These are phyloP conservation scores for Aotearoamyces nothofagi DNA, from an alignment of 2,329 filamentous ascomycete species.

Conservation along the genomic window DNA sequence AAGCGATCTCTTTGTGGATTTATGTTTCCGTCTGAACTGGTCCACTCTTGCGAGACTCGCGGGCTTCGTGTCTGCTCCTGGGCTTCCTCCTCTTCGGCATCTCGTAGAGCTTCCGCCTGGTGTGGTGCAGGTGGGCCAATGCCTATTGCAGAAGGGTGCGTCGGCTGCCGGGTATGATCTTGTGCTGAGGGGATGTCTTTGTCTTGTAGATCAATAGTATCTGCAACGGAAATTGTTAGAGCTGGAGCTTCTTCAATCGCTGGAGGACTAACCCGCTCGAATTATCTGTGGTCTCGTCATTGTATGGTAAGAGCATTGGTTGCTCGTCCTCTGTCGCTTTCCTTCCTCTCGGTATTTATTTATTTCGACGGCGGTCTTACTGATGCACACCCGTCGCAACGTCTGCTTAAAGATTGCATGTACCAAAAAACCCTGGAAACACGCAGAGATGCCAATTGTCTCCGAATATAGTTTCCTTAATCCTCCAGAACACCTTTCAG, in stretches of 20 bases:
- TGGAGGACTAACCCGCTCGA: conserved; percentile 30
- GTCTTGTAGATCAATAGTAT: conserved; percentile 90
- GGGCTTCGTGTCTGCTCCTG: conserved; percentile 56
- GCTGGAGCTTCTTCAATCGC: conserved; percentile 1
- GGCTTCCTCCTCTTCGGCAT: conserved; percentile 61
- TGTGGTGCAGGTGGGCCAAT: conserved; percentile 46
- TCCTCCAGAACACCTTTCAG: too few species aligned
- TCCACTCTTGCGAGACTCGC: conserved; percentile 39
- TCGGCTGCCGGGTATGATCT: conserved; percentile 51
- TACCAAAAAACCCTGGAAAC: too few species aligned
- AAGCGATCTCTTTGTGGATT: conserved; percentile 19
- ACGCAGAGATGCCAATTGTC: too few species aligned
- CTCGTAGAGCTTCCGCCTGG: conserved; percentile 71
- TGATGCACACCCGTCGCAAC: too few species aligned
- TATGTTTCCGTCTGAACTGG: conserved; percentile 19
- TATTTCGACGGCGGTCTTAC: too few species aligned
- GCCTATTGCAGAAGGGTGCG: conserved; percentile 32
- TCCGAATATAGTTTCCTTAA: too few species aligned
- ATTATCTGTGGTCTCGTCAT: conserved; percentile 42
- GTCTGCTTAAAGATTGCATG: too few species aligned
- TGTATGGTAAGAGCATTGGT: conserved; percentile 10
- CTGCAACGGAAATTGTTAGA: conserved; percentile 28
- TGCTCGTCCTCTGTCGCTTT: too few species aligned
- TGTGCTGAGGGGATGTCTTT: conserved; percentile 69
- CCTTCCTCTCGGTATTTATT: too few species aligned